A percentile compares a stretch with the other conserved stretches of the same genome.
These are phyloP conservation scores for Daldinia eschscholtzii DNA, from an alignment of 2,329 filamentous ascomycete species.

Conservation along the genomic window DNA sequence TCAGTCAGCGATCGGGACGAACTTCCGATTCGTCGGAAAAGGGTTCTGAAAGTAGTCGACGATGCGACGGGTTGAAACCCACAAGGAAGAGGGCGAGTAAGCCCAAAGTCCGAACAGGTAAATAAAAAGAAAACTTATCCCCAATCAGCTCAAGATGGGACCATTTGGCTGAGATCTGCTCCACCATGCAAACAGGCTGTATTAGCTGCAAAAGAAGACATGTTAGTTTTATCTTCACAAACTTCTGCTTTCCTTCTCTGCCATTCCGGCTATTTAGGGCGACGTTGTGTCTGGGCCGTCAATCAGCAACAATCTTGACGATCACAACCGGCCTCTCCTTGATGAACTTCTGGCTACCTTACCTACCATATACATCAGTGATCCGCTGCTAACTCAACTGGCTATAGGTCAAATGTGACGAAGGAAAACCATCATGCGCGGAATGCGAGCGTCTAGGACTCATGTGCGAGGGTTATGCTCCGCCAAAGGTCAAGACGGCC, in stretches of 20 bases:
- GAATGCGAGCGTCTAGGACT: constrained; percentile 51
- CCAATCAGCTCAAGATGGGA: constrained; percentile 15
- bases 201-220: constrained; percentile 49
- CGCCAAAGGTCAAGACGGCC: constrained; percentile 36
- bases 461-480: constrained; percentile 51
- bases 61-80: constrained; percentile 25
- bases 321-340: neutral
- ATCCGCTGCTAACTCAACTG: constrained; percentile 18
- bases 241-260: neutral
- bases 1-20: constrained; percentile 33
- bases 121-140: constrained; percentile 9
- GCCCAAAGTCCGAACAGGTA: constrained; percentile 49
- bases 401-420: constrained; percentile 49
- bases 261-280: no score
- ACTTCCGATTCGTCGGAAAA: constrained; percentile 41
- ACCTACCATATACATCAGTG: neutral
- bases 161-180: constrained; percentile 22
- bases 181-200: constrained; percentile 34
- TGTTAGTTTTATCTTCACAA: constrained; percentile 38
- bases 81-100: constrained; percentile 47
- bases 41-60: constrained; percentile 29
- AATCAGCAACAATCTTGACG: neutral
- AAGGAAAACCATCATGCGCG: constrained; percentile 49
- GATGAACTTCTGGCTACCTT: neutral
- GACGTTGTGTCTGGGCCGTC: neutral